These are phyloP conservation scores for Stagonosporopsis tanaceti DNA, from an alignment of 2,329 filamentous ascomycete species.

Conservation along the genomic window DNA sequence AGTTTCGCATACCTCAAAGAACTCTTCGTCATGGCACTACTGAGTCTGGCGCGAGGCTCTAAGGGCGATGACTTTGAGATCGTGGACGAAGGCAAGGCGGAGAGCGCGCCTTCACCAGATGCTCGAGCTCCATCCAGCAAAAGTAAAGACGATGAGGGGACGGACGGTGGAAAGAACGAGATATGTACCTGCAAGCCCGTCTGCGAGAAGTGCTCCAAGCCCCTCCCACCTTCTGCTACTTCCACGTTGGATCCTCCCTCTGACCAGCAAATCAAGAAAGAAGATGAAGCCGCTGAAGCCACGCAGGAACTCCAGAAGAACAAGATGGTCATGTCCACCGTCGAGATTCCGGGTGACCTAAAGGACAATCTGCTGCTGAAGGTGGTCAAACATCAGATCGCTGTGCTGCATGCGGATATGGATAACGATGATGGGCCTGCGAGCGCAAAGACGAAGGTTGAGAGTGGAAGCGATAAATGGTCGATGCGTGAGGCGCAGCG, in stretches of 20 bases:
- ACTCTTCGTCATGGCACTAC: conserved; percentile 49
- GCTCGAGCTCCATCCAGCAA: background rate
- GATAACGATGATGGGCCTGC: conserved; percentile 28
- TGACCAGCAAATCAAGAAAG: conserved; percentile 7
- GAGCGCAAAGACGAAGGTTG: conserved; percentile 5
- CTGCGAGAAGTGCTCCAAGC: conserved; percentile 33
- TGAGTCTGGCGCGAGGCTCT: conserved; percentile 44
- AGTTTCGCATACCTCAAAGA: conserved; percentile 55
- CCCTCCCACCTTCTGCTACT: conserved; percentile 1
- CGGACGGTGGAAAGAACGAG: conserved; percentile 15
- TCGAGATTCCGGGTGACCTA: conserved; percentile 36
- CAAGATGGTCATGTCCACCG: conserved; percentile 30
- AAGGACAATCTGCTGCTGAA: conserved; percentile 38
- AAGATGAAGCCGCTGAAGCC: conserved; percentile 19
- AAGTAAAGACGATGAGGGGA: background rate
- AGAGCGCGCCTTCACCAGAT: background rate
- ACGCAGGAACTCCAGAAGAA: conserved; percentile 26
- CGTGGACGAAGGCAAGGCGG: conserved; percentile 36
- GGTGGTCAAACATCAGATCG: conserved; percentile 48
- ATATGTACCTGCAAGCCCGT: conserved; percentile 28
- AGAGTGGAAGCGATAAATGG: background rate
- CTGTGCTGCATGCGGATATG: conserved; percentile 48
- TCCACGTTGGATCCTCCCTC: background rate
- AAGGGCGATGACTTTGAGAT: conserved; percentile 39
- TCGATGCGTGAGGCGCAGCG: background rate